Base-by-base conservation (phyloP, 2,329 filamentous ascomycete species). In the Phyllosticta citribraziliensis region DNA sequence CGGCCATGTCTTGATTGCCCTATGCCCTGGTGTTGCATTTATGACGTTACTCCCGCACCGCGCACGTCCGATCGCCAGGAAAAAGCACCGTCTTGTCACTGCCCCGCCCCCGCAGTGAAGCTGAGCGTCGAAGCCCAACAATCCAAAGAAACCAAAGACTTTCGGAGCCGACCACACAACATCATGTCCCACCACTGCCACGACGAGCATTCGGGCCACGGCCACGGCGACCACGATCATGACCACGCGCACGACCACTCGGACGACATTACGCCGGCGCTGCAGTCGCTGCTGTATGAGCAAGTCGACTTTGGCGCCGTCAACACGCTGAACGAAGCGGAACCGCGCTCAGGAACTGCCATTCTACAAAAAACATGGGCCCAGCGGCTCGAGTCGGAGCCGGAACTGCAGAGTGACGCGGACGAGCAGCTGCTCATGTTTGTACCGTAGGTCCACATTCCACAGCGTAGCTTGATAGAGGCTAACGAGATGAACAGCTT, bases 391-490 rank as follows among this genome's bases (percentile, higher is more conserved):
- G 74, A 84, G 17, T 73, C 81, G 2, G 77, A 84, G 67, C 90
- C 91, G 0, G 88, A 95, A 75, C 81, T 99, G 30, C 84, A 82
- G 68, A 96, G 91, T 70, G 89, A 95, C 71, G 86, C 87, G 0
- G 94, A 97, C 72, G 91, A 96, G 78, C 91, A 99, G 78, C 75
- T 99, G n/a, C 78, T 99, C 61, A 90, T 99, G 81, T 87, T 88
- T 65, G 83, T 97, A 47, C 94, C 94, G 88, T 95, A 77, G 67
- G 55, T 30, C 9, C 22, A 14, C 22, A 14, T n/a, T 62, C 11
- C n/a, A 27, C 14, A 22, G 40, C 2, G 50, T 9, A 52, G 20
- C 8, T 52, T n/a, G 2, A 52, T 3, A 8, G 20, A 11, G 3
- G 51, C 51, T 47, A 27, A 55, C 51, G 55, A 52, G 33, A 30